phyloP scores from a whole-genome alignment of 1,139 yeast genomes.

The Candida sp. region DNA sequence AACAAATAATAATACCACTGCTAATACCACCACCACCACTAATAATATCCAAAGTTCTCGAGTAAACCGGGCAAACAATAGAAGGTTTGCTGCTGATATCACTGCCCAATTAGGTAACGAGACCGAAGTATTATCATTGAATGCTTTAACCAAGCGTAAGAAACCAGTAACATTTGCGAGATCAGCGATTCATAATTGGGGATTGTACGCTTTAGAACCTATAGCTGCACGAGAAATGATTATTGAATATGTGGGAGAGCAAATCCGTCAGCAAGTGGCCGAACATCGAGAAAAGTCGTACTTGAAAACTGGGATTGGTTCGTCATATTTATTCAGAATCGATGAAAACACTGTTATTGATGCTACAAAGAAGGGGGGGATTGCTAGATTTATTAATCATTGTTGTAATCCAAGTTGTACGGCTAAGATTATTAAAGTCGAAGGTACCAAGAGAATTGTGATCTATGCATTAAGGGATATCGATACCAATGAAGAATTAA shows the following conservation, averaged over 20 bases:
- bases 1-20: slow-evolving; percentile 9
- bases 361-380: slow-evolving; percentile 97
- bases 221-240: slow-evolving; percentile 96
- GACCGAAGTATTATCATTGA: slow-evolving; percentile 74
- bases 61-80: slow-evolving; percentile 82
- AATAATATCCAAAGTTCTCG: slow-evolving; percentile 60
- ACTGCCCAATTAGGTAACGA: slow-evolving; percentile 83
- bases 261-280: slow-evolving; percentile 91
- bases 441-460: slow-evolving; percentile 90
- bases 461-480: slow-evolving; percentile 91
- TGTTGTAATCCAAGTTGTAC: slow-evolving; percentile 98
- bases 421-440: slow-evolving; percentile 94
- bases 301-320: slow-evolving; percentile 89
- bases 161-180: slow-evolving; percentile 96
- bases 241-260: slow-evolving; percentile 97
- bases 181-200: slow-evolving; percentile 98
- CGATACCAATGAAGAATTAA: slow-evolving; percentile 86
- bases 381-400: slow-evolving; percentile 94
- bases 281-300: slow-evolving; percentile 89
- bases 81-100: slow-evolving; percentile 89
- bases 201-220: slow-evolving; percentile 91
- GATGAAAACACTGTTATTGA: slow-evolving; percentile 96
- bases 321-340: slow-evolving; percentile 86
- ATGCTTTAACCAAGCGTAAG: slow-evolving; percentile 79
- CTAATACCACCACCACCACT: slow-evolving; percentile 6